Base-by-base conservation (phyloP, 1,139 yeast species). In the Starmera stellimalicola region DNA sequence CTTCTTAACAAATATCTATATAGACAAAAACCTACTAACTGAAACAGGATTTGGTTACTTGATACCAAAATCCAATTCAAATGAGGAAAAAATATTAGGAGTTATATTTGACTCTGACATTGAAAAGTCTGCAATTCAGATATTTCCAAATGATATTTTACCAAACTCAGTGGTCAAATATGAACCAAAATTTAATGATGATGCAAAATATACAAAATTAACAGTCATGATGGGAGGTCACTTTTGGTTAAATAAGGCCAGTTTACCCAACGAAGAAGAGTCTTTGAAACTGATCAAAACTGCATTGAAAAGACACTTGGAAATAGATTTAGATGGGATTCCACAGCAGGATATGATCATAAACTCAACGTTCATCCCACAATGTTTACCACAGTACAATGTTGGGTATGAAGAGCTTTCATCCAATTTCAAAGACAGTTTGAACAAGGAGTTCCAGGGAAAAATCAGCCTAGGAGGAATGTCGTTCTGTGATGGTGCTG, bases 141-240 rank as follows among this genome's bases (percentile, higher is more conserved):
- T 68, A 12, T 44, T 44, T 32, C 30, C 33, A 6, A 31, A 30
- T 10, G 34, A 40, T 26, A 34, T 34, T 29, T 23, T 28, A n/a
- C 18, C 33, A 29, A n/a, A 32, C 17, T 18, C 26, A 30, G 12
- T 30, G 17, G 16, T 28, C 9, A 16, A 28, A 16, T 11, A 22
- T n/a, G 18, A 16, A 14, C 34, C 39, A 27, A 31, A 33, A 30
- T 41, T 18, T 36, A 41, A 39, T 30, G 41, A 31, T 30, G 38
- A 38, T 33, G 33, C 39, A 14, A 49, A 55, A 1, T 77, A 78
- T 43, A 72, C 84, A 6, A 84, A 82, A 44, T 55, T 88, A 33
- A 91, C 98, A 0, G 69, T 85, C 24, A 91, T 91, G 96, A 60
- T 85, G 52, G 96, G 96, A 2, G 97, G 96, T 1, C 81, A 81